Conservation (phyloP, 192 early-diverging fungal genomes). For the Phycomyces nitens region DNA sequence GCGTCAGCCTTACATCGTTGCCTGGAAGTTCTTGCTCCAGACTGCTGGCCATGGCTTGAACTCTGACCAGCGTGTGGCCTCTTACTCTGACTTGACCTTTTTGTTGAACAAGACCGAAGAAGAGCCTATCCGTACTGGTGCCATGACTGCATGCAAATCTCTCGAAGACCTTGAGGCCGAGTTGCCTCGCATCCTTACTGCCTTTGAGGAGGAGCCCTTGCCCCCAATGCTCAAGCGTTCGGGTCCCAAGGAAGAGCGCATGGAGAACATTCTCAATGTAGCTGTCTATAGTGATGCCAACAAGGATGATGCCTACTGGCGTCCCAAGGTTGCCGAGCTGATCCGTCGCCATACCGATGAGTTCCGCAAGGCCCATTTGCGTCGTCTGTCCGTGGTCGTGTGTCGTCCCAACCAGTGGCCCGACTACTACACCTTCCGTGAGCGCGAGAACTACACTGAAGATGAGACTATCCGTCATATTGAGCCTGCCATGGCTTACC, state of each 20-base stretch:
- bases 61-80: slow-evolving; percentile 67
- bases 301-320: slow-evolving; percentile 68
- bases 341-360: slow-evolving; percentile 53
- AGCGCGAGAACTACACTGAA: slow-evolving; percentile 76
- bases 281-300: slow-evolving; percentile 68
- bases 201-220: slow-evolving; percentile 51
- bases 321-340: slow-evolving; percentile 60
- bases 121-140: slow-evolving; percentile 80
- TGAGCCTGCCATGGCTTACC: slow-evolving; percentile 97
- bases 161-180: slow-evolving; percentile 67
- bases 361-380: slow-evolving; percentile 75
- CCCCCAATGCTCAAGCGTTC: slow-evolving; percentile 14
- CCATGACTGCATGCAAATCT: slow-evolving; percentile 73
- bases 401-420: slow-evolving; percentile 80
- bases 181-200: slow-evolving; percentile 54
- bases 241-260: slow-evolving; percentile 28
- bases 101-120: slow-evolving; percentile 66
- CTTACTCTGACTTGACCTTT: slow-evolving; percentile 79
- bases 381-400: slow-evolving; percentile 88
- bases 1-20: slow-evolving; percentile 60
- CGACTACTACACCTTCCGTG: slow-evolving; percentile 96
- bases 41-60: slow-evolving; percentile 29
- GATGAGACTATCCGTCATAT: slow-evolving; percentile 96
- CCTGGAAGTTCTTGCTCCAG: slow-evolving; percentile 76
- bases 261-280: slow-evolving; percentile 83